Evolutionary conservation across 805 yeast species (phyloP).

Genomic region (Zygosaccharomyces pseudorouxii): DNA sequence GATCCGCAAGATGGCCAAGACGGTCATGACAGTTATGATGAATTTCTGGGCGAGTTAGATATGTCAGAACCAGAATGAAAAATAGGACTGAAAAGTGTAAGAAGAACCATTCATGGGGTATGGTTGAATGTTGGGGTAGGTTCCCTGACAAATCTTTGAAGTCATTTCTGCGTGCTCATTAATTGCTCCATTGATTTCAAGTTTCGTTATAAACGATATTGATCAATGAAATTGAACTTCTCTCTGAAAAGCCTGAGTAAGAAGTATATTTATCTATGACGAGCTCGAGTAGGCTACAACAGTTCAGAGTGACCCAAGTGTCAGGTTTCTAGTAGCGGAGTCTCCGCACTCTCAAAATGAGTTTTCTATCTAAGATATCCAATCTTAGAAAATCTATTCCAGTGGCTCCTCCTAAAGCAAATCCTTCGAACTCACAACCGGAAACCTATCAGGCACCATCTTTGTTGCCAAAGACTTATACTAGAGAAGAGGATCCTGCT

Average conservation of each 20-base stretch:
- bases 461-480: conserved; percentile 29
- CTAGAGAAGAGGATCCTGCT: conserved; percentile 56
- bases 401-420: conserved; percentile 4
- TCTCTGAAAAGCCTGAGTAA: neutral
- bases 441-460: conserved; percentile 12
- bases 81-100: neutral
- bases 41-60: conserved; percentile 32
- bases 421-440: conserved; percentile 6
- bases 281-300: neutral
- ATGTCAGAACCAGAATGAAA: conserved; percentile 12
- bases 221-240: neutral
- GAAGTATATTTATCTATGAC: neutral
- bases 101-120: no score
- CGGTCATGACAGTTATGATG: conserved; percentile 30
- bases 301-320: neutral
- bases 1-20: conserved; percentile 3
- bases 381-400: conserved; percentile 23
- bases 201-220: neutral
- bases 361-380: conserved; percentile 32
- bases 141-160: neutral
- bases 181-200: neutral
- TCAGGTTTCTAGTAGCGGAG: neutral
- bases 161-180: neutral
- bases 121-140: neutral
- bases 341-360: conserved; percentile 19